Evolutionary conservation across 306 rosid species (phyloP).

Genomic region (Cajanus cajan): DNA sequence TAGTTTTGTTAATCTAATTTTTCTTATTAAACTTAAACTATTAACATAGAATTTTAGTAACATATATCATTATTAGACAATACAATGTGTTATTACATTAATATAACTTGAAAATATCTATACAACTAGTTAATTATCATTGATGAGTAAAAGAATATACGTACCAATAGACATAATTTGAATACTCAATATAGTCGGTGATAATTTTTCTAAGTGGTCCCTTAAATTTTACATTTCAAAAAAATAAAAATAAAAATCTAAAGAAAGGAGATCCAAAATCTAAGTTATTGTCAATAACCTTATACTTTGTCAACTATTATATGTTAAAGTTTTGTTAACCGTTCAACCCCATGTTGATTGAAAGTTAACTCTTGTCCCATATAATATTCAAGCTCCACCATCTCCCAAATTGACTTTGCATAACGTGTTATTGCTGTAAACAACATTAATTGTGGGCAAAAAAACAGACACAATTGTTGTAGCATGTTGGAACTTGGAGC

Average conservation of each 20-base stretch:
- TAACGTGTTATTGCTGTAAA: background rate
- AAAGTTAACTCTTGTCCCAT: conserved; percentile 24
- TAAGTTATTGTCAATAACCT: background rate
- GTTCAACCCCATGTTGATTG: background rate
- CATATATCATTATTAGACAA: background rate
- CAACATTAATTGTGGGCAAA: background rate
- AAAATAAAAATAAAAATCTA: background rate
- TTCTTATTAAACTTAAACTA: background rate
- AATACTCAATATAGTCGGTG: background rate
- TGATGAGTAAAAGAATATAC: background rate
- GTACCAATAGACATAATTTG: background rate
- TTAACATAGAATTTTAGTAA: too few relatives aligned
- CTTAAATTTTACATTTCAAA: background rate
- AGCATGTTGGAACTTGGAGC: conserved; percentile 34
- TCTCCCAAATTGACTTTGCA: background rate
- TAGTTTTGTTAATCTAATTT: too few relatives aligned
- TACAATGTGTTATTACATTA: background rate
- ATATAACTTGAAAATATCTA: background rate
- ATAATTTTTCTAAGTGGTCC: background rate
- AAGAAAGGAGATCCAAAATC: background rate
- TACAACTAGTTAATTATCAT: background rate
- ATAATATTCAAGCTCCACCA: background rate
- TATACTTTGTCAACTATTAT: background rate
- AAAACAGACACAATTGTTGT: background rate
- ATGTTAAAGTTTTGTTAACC: background rate